Evolutionary conservation across 768 basidiomycete genomes (phyloP), one percentile per base, ranked within the genome.

Genomic region (Chiua virens): DNA sequence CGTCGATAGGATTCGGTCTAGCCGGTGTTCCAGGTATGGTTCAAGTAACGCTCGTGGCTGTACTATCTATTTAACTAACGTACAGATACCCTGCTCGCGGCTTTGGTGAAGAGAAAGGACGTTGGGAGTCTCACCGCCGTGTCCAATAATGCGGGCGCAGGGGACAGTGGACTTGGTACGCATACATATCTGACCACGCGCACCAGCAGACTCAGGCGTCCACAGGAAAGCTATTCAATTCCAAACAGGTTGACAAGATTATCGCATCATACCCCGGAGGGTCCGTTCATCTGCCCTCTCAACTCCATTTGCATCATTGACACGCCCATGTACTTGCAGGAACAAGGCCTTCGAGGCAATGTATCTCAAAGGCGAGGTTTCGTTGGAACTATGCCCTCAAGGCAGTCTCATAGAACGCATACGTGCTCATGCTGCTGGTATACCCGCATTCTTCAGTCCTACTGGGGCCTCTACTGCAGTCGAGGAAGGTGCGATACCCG

Each of bases 371-470:
- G 93, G 93, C 47, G 71, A 86, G 56, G 86, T 96, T 52, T 85
- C 87, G 9, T 73, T 95, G 32, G 93, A 96, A 61, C 85, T 96
- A 20, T 89, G 91, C 23, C 93, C 94, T 4, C 93, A 97, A 71
- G 93, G 92, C 10, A 94, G 92, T 14, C 82, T 97, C 39, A 84
- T 87, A 15, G 93, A 94, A 64, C 86, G 92, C 51, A 76, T 94
- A 53, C 86, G 92, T 32, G 89, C 93, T 8, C 88, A 91, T 50
- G 92, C 91, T 9, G 89, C 91, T 11, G 93, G 93, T 45, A 92
- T 93, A 53, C 92, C 93, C 17, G 92, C 87, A n/a, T 93, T 97
- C 75, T 95, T 77, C 71, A 96, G 91, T 6, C 93, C 92, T 15
- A 93, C 92, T 1, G 93, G 94, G 15, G 89, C 90, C 8, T 80